A percentile compares a stretch with the other conserved stretches of the same genome.
These are phyloP conservation scores for Dioscorea cayenensis DNA, from an alignment of 116 monocot species.

Conservation along the genomic window DNA sequence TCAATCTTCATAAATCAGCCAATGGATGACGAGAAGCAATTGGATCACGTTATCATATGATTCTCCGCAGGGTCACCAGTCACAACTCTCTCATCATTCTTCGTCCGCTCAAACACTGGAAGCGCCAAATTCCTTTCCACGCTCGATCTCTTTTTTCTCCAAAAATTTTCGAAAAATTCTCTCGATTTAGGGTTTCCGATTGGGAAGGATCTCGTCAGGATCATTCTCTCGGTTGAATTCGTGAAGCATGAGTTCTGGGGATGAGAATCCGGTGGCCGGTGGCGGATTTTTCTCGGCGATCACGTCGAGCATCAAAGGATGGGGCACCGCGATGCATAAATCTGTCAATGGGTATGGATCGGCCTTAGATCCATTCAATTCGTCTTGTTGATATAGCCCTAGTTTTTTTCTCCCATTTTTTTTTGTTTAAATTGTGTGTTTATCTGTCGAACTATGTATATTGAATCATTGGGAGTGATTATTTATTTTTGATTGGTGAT, in stretches of 20 bases:
- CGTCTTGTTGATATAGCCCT: neutral
- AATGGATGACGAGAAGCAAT: neutral
- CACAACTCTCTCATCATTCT: neutral
- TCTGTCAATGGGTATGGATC: conserved; percentile 78
- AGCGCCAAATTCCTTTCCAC: neutral
- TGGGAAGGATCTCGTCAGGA: neutral
- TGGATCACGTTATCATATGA: neutral
- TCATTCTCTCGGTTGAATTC: neutral
- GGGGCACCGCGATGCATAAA: conserved; percentile 76
- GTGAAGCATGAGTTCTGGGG: conserved; percentile 55
- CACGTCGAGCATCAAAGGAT: conserved; percentile 43
- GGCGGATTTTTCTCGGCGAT: conserved; percentile 73
- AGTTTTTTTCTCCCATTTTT: neutral
- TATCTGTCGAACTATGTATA: neutral
- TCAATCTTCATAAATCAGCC: neutral
- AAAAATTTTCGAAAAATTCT: neutral
- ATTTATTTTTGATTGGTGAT: too few species aligned
- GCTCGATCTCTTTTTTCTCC: neutral
- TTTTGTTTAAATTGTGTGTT: neutral
- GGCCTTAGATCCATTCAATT: neutral
- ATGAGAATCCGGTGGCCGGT: conserved; percentile 39
- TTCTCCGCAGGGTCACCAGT: neutral
- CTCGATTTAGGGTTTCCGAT: neutral
- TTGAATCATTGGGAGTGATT: too few species aligned
- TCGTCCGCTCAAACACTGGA: neutral